Evolutionary conservation across 2,329 filamentous ascomycete genomes (phyloP).

Genomic region (Talaromyces amestolkiae): DNA sequence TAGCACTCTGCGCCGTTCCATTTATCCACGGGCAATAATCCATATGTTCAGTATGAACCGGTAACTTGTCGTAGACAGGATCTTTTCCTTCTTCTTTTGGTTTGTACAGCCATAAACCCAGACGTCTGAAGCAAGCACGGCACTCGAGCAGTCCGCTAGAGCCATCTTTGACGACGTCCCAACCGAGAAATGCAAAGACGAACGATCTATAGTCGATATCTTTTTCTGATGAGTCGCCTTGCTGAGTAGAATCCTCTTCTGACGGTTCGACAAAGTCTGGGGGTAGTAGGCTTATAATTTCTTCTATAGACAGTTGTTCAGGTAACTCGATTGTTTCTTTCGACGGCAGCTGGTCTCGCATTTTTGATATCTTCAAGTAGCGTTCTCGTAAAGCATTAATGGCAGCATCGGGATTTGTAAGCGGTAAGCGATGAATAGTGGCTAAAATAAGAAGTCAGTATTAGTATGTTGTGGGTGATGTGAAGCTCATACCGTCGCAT

Average conservation of each 20-base stretch:
- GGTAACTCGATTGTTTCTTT: conserved; percentile 32
- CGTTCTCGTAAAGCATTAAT: conserved; percentile 60
- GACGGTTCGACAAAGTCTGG: conserved; percentile 24
- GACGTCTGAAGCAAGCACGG: conserved; percentile 77
- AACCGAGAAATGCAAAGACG: conserved; percentile 69
- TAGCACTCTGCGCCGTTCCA: conserved; percentile 57
- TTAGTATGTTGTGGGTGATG: neutral
- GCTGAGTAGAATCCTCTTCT: conserved; percentile 4
- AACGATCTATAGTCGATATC: conserved; percentile 62
- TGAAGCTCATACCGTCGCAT: conserved; percentile 68
- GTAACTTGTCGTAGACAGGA: conserved; percentile 52
- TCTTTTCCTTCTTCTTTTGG: conserved; percentile 60
- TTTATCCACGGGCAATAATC: conserved; percentile 83
- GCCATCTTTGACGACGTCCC: conserved; percentile 57
- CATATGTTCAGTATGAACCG: conserved; percentile 70
- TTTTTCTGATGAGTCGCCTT: neutral
- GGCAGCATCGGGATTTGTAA: conserved; percentile 61
- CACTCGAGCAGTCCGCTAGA: conserved; percentile 69
- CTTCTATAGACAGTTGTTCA: conserved; percentile 33
- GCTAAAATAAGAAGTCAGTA: conserved; percentile 39
- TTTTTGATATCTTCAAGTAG: conserved; percentile 56
- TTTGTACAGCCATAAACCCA: conserved; percentile 93
- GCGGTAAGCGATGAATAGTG: conserved; percentile 64
- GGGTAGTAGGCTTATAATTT: conserved; percentile 31
- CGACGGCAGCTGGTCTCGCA: conserved; percentile 39